Evolutionary conservation across 1,139 yeast species (phyloP).

Genomic region (Waltiozyma sp.): DNA sequence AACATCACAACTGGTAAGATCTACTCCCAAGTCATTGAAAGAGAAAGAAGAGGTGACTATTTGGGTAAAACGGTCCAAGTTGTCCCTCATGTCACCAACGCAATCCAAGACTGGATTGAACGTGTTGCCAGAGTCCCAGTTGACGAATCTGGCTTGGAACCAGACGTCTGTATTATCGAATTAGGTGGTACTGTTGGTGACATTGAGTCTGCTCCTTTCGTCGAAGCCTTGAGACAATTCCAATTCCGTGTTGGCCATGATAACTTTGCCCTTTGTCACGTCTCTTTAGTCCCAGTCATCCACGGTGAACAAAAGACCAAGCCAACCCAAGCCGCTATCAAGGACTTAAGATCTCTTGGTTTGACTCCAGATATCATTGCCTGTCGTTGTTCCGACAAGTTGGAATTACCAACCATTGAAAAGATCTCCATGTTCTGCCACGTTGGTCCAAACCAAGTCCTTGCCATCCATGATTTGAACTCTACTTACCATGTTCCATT

Average conservation of each 20-base stretch:
- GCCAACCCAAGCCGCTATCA: constrained; percentile 98
- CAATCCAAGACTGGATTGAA: constrained; percentile 98
- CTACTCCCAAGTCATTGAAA: constrained; percentile 86
- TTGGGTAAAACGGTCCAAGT: constrained; percentile 99
- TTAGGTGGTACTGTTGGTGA: constrained; percentile 99
- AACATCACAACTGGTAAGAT: constrained; percentile 98
- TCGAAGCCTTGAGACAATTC: constrained; percentile 96
- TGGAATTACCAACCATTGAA: constrained; percentile 76
- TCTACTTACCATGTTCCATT: constrained; percentile 97
- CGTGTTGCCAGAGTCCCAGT: constrained; percentile 86
- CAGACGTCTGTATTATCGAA: constrained; percentile 92
- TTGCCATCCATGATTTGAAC: constrained; percentile 94
- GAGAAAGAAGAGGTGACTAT: constrained; percentile 94
- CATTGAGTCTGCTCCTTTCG: constrained; percentile 97
- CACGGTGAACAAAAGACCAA: constrained; percentile 98
- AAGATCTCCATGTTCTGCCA: constrained; percentile 99
- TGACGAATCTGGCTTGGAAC: constrained; percentile 79
- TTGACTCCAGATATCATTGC: constrained; percentile 95
- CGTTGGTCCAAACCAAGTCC: constrained; percentile 93
- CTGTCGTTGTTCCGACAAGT: constrained; percentile 83
- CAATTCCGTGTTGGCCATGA: constrained; percentile 94
- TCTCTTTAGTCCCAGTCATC: constrained; percentile 91
- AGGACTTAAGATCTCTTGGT: constrained; percentile 91
- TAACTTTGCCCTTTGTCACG: constrained; percentile 92
- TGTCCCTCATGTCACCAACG: constrained; percentile 94